Evolutionary conservation across 2,329 filamentous ascomycete species (phyloP), one percentile per base, ranked within the genome.

Genomic region (Claviceps sp.): DNA sequence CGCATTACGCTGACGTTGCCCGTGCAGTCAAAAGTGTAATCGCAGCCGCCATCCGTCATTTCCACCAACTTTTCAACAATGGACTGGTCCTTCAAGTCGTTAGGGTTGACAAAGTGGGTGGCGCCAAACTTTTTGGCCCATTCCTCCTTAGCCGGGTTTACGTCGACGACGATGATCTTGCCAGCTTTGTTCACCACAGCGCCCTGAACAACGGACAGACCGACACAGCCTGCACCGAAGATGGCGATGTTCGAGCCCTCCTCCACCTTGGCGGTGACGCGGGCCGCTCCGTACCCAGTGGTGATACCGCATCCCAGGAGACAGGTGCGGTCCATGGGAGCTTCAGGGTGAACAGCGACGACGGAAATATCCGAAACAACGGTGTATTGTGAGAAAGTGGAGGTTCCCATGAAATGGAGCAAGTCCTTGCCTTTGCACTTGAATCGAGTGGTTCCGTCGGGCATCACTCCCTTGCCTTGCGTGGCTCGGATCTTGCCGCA

Each of bases 21-120:
- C 6, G 93, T 98, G 78, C 93, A 97, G 75, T 98, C 93, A 67
- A 98, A 98, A 48, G 93, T 98, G 76, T 96, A 97, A 75, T 98
- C 93, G 68, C 89, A 95, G 50, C 93, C 93, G 59, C 93, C 93
- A 63, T 97, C 93, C 1, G 93, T 98, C 85, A 97, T 89, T 72
- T 97, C 91, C 60, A 97, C 82, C 58, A 98, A 79, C 74, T 91
- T 85, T 65, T 95, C 88, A 63, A 94, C 88, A 60, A 97, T 86
- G 55, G 79, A 88, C 77, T 91, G 85, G 57, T 77, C 79, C 60
- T 80, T 76, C 56, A 91, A 74, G 70, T 91, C 84, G 54, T 78
- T 82, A 45, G 93, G 93, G 77, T 98, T 97, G 62, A 98, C 86
- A 65, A 98, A 98, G 71, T 97, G 80, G 18, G 93, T 97, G 37